Evolutionary conservation across 2,329 filamentous ascomycete species (phyloP), one percentile per base, ranked within the genome.

Genomic region (Microsporum ferrugineum): DNA sequence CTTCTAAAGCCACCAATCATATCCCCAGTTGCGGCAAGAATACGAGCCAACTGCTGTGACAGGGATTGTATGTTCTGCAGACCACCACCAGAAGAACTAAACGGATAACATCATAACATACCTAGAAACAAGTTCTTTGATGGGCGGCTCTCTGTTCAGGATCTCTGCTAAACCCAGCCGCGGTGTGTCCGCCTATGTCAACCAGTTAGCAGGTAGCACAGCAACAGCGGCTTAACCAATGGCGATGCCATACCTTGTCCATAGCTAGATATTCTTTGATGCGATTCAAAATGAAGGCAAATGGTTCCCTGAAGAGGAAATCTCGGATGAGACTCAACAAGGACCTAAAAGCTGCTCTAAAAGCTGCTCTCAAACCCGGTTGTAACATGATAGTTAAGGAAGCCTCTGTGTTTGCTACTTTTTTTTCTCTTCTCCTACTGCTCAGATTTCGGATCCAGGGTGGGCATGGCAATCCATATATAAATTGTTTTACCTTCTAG

Each of bases 41-140:
- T 43, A 43, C 39, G 39, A 43, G 39, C 39, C 17, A n/a, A 43
- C 39, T n/a, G 39, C 39, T 1, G 5, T 43, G 39, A 6, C 39
- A 43, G 39, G 39, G 39, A n/a, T 43, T 34, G 14, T 5, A 5
- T 57, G 17, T 33, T 56, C 47, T 34, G 53, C 29, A 29, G 41
- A 57, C 31, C 55, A 43, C 31, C 39, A 23, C 6, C 8, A 34
- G 31, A 4, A 56, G 23, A 49, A 39, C n/a, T 23, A 49, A 47
- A 31, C 33, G 14, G 49, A 29, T 5, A 27, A 31, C n/a, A 57
- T 5, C 3, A 41, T 14, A 29, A 59, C 62, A 33, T 60, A 66
- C 65, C 62, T 66, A 14, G 64, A 63, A 29, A 66, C 62, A 56
- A 66, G 65, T 36, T 66, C 64, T 33, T 58, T 56, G 41, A 66